A percentile compares a stretch with the other conserved stretches of the same genome.
phyloP scores from a whole-genome alignment of 2,329 filamentous ascomycete genomes.

The Arthrobotrys megalospora region DNA sequence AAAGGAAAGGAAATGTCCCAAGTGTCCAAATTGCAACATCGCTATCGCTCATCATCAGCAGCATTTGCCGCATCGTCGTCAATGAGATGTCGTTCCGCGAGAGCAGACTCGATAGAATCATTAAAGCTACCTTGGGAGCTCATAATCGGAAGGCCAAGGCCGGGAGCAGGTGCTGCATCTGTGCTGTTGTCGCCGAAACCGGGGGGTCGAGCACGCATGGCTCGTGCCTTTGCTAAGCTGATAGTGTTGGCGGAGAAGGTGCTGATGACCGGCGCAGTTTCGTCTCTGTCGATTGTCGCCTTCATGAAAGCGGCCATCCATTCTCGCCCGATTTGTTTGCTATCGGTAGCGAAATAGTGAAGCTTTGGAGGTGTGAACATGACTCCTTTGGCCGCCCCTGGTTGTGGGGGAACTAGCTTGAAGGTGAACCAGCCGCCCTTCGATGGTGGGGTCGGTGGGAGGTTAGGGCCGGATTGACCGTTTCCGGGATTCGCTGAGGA shows the following conservation, averaged over 20 bases:
- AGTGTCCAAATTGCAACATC: background rate
- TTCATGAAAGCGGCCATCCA: slow-evolving; percentile 99
- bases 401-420: slow-evolving; percentile 92
- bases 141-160: slow-evolving; percentile 56
- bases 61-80: slow-evolving; percentile 56
- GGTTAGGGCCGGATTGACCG: slow-evolving; percentile 43
- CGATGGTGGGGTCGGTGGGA: slow-evolving; percentile 68
- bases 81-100: slow-evolving; percentile 54
- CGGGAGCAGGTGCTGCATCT: slow-evolving; percentile 39
- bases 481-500: slow-evolving; percentile 70
- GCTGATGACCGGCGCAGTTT: slow-evolving; percentile 82
- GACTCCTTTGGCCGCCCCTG: slow-evolving; percentile 88
- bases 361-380: slow-evolving; percentile 98
- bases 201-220: slow-evolving; percentile 89
- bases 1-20: slow-evolving; percentile 3
- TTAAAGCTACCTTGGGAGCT: slow-evolving; percentile 61
- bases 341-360: slow-evolving; percentile 97
- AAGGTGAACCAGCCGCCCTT: slow-evolving; percentile 88
- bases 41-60: slow-evolving; percentile 55
- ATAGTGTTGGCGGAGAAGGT: slow-evolving; percentile 99
- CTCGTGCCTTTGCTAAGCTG: slow-evolving; percentile 86
- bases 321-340: slow-evolving; percentile 85
- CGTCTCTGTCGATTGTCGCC: slow-evolving; percentile 95
- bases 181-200: slow-evolving; percentile 66
- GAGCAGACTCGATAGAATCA: slow-evolving; percentile 59